Conservation (phyloP, 345 rosid genomes). For the Hibiscus trionum region DNA sequence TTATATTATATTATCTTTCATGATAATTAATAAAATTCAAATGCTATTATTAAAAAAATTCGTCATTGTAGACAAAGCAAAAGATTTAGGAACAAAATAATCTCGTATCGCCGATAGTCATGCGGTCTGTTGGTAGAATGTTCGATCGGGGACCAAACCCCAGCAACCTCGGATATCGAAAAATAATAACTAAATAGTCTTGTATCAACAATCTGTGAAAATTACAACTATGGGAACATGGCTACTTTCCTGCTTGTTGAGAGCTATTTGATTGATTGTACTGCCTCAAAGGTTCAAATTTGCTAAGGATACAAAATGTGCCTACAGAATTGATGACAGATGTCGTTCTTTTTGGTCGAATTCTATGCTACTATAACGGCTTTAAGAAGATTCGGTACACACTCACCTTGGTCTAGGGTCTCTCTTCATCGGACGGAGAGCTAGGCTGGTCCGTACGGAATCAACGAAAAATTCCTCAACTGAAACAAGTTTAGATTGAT, state of each 20-base stretch:
- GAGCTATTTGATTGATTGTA: slow-evolving; percentile 5
- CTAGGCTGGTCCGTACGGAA: slow-evolving; percentile 65
- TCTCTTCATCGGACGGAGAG: slow-evolving; percentile 85
- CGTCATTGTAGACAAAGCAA: no score
- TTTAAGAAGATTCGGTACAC: slow-evolving; percentile 3
- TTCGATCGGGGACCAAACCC: no score
- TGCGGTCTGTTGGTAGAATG: no score
- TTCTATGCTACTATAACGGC: slow-evolving; percentile 18
- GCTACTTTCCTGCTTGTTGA: slow-evolving; percentile 9
- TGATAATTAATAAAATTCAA: no score
- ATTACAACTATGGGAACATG: slow-evolving; percentile 10
- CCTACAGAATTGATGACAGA: slow-evolving; percentile 17
- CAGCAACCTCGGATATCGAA: no score
- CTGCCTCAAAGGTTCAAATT: slow-evolving; percentile 8
- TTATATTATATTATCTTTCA: no score
- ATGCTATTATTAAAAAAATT: no score
- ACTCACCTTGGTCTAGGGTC: slow-evolving; percentile 31
- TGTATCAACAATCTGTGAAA: background rate
- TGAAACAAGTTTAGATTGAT: slow-evolving; percentile 23
- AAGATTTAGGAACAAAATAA: no score
- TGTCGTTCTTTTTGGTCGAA: slow-evolving; percentile 27
- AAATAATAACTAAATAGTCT: background rate
- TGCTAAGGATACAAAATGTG: slow-evolving; percentile 7
- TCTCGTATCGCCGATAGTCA: no score
- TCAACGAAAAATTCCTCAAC: slow-evolving; percentile 87